These are phyloP conservation scores for Trichoderma afroharzianum DNA, from an alignment of 2,329 filamentous ascomycete genomes.

Conservation along the genomic window DNA sequence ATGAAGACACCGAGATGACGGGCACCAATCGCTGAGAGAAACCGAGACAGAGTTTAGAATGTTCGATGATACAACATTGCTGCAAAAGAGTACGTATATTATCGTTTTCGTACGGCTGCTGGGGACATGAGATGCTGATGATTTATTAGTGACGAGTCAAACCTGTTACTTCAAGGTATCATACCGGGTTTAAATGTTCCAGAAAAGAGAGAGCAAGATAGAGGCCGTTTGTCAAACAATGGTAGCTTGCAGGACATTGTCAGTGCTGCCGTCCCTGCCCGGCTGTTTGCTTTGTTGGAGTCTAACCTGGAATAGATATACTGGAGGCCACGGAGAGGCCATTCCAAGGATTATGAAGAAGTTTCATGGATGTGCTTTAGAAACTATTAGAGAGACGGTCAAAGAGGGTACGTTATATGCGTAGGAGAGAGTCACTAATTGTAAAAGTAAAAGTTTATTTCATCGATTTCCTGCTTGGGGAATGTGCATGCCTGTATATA, in stretches of 20 bases:
- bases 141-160: neutral
- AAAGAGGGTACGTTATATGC: neutral
- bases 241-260: neutral
- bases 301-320: neutral
- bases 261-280: neutral
- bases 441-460: neutral
- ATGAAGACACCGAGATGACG: slow-evolving; percentile 2
- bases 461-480: neutral
- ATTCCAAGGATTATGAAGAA: neutral
- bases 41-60: neutral
- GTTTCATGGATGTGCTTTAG: neutral
- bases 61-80: neutral
- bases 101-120: neutral
- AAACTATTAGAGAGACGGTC: neutral
- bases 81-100: neutral
- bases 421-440: neutral
- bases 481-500: neutral
- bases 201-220: neutral
- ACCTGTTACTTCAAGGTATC: neutral
- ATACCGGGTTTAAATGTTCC: neutral
- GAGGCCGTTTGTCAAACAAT: neutral
- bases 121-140: neutral
- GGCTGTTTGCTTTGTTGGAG: neutral
- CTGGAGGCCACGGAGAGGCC: neutral
- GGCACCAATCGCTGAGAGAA: neutral